Base-by-base conservation (phyloP, 108 stramenopile genomes). In the Conticribra guillardii region DNA sequence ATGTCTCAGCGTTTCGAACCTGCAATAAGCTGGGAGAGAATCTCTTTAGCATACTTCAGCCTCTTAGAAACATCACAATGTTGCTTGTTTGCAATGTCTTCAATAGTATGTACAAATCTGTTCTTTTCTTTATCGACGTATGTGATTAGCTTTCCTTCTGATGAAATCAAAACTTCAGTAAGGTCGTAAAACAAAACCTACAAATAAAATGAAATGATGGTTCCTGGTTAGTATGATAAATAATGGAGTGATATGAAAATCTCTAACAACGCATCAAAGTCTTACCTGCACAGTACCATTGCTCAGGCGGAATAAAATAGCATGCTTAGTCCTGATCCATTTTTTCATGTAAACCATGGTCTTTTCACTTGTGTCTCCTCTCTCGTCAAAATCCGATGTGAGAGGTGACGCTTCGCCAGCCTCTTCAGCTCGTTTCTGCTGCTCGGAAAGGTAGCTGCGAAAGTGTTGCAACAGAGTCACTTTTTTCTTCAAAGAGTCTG, bases 261-360 rank as follows among this genome's bases (percentile, higher is more conserved):
- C 19, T 47, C 14, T 3, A 47, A 21, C 4, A 52, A 8, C 30
- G 3, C 7, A 53, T 34, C 2, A 14, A 15, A 16, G 0, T 16
- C 54, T 37, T 21, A 98, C 96, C 85, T 98, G 97, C 3, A 98
- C 91, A 5, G 97, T 98, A 48, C 95, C 86, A 80, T 98, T 94
- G 66, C 96, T 97, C 62, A 99, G 76, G 15, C 98, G 89, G 80
- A 99, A 98, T 37, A 99, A 80, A 58, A 98, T 91, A 1, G 99
- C 99, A 70, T 99, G 96, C 67, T 94, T 93, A 3, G 99, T 98
- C 18, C 93, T 88, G 19, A 98, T 84, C 97, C 97, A 99, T 77
- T 98, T 98, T 85, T 98, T 98, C 79, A 99, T 71, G 80, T 84
- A 98, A 3, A 96, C 76, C 60, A 96, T 63, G 29, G 55, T 23